A percentile compares a stretch with the other conserved stretches of the same genome.
These are phyloP conservation scores for Podospora australis DNA, from an alignment of 495 filamentous ascomycete species.

Conservation along the genomic window DNA sequence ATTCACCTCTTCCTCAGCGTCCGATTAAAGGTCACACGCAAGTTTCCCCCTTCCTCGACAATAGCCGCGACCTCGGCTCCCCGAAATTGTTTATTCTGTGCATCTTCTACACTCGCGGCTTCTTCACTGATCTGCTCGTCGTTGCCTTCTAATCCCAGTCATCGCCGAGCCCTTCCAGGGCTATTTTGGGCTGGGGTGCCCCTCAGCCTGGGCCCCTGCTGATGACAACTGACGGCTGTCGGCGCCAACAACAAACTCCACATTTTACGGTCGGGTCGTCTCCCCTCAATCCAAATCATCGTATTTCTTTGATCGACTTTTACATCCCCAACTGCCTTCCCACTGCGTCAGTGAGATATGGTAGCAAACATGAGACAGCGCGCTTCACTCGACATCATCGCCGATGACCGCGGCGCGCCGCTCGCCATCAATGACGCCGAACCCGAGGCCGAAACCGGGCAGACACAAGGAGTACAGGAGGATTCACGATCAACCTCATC, in stretches of 20 bases:
- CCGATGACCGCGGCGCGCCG: slow-evolving; percentile 22
- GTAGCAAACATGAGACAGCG: slow-evolving; percentile 22
- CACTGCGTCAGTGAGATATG: slow-evolving; percentile 17
- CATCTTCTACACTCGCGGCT: no score
- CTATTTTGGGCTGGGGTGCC: slow-evolving; percentile 23
- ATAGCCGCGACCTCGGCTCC: no score
- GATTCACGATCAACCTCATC: slow-evolving; percentile 57
- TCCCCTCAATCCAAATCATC: slow-evolving; percentile 6
- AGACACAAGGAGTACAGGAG: slow-evolving; percentile 11
- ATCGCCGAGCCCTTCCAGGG: slow-evolving; percentile 4
- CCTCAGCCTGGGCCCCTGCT: slow-evolving; percentile 8
- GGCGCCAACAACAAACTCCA: slow-evolving; percentile 20
- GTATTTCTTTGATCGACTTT: not conserved
- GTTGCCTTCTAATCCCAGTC: no score
- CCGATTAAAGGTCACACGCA: no score
- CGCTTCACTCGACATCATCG: slow-evolving; percentile 41
- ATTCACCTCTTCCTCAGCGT: no score
- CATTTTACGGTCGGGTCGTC: slow-evolving; percentile 14
- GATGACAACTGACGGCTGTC: slow-evolving; percentile 18
- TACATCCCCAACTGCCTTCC: no score
- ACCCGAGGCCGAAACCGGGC: slow-evolving; percentile 4
- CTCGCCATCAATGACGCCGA: not conserved
- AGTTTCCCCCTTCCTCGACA: no score
- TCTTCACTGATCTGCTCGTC: no score
- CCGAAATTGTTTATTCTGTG: no score